Evolutionary conservation across 148 eudicot genomes (phyloP), one percentile per base, ranked within the genome.

Genomic region (Nepenthes gracilis): DNA sequence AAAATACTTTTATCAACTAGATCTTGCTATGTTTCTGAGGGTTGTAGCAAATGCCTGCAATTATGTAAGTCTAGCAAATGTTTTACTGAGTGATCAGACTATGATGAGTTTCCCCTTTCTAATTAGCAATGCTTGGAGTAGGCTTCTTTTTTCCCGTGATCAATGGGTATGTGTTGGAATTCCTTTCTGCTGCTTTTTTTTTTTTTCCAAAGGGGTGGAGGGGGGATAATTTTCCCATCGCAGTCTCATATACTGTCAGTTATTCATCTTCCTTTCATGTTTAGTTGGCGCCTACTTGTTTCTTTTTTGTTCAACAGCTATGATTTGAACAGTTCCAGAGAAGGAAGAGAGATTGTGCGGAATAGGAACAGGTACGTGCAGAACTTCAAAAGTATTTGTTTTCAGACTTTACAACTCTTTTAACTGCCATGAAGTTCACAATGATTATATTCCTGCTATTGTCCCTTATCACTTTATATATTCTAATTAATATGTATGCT

Each of bases 321-420:
- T 70, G 83, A 78, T 54, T 72, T 91, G 65, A 80, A 74, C 68
- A 87, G 90, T 68, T 68, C 90, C 55, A 83, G 78, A 78, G 93
- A 81, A 76, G 93, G 75, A 71, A 85, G 97, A 78, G 93, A 87
- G 47, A 66, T 52, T 54, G 47, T 74, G 47, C 78, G 67, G 77
- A 78, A 77, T 55, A 75, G 75, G 75, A 91, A 85, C 38, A 85
- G 97, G 97, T 85, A 71, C 55, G 69, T 36, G 32, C 52, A 23
- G 51, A 35, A 4, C 60, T 35, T 53, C 12, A 34, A 60, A 33
- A 12, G 54, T 51, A 43, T 33, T n/a, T 62, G 53, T 47, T 65
- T 58, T 33, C 9, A 59, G 13, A 48, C 15, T 47, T 35, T 33
- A 66, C 36, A 65, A 35, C 54, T 15, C 34, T 36, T 3, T 40